phyloP scores from a whole-genome alignment of 345 rosid genomes.

The Syzygium aqueum region DNA sequence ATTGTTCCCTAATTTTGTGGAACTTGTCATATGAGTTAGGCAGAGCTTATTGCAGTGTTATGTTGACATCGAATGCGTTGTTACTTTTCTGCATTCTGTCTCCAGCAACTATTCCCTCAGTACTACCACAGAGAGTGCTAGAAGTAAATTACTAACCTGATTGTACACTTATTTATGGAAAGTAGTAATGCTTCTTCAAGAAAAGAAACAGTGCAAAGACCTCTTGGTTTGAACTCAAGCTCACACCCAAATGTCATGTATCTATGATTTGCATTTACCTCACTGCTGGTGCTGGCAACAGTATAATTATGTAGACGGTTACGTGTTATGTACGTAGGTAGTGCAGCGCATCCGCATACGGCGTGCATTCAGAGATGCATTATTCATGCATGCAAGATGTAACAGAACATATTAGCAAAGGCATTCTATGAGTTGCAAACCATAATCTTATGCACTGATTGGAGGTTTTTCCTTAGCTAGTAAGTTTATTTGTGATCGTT shows the following conservation, averaged over 20 bases:
- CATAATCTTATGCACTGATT: not conserved
- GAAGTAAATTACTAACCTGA: not conserved
- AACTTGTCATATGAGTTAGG: not conserved
- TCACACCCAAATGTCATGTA: not conserved
- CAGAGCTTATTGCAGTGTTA: not conserved
- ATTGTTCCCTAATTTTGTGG: not conserved
- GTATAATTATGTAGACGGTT: not conserved
- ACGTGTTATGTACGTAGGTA: not conserved
- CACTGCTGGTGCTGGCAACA: not conserved
- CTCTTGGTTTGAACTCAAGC: not conserved
- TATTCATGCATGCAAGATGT: not conserved
- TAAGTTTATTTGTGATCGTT: not conserved
- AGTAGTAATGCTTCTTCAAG: not conserved
- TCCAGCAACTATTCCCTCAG: not conserved
- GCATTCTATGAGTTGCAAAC: not conserved
- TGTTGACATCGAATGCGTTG: not conserved
- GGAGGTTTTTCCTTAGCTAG: not conserved
- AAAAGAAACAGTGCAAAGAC: not conserved
- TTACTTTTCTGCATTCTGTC: not conserved
- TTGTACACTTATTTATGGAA: not conserved
- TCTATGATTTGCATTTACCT: not conserved
- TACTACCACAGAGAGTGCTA: not conserved
- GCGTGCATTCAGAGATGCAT: not conserved
- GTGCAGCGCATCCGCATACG: not conserved
- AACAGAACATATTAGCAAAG: not conserved